Evolutionary conservation across 2,329 filamentous ascomycete species (phyloP).

Genomic region (Xylaria polymorpha): DNA sequence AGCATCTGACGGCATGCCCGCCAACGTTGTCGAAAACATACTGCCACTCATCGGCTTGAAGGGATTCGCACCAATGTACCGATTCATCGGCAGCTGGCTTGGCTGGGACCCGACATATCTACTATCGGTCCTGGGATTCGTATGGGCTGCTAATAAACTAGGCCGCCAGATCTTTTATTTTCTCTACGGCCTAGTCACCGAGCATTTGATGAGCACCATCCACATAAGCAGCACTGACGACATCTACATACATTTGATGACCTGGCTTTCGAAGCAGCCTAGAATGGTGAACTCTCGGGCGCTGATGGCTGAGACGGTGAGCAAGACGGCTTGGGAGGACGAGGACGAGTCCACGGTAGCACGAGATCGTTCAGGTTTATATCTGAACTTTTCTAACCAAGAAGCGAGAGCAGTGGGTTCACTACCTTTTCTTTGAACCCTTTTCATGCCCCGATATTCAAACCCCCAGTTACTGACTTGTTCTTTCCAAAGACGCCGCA

Average conservation of each 20-base stretch:
- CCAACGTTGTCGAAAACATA: conserved; percentile 54
- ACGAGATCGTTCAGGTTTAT: conserved; percentile 52
- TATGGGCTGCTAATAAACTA: conserved; percentile 60
- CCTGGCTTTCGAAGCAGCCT: conserved; percentile 66
- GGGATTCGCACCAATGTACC: conserved; percentile 59
- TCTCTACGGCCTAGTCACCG: conserved; percentile 54
- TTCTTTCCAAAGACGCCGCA: conserved; percentile 55
- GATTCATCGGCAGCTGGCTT: conserved; percentile 57
- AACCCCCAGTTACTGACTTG: conserved; percentile 19
- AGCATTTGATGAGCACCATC: conserved; percentile 63
- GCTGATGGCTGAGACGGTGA: conserved; percentile 66
- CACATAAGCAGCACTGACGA: conserved; percentile 66
- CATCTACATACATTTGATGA: conserved; percentile 69
- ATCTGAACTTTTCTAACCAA: conserved; percentile 70
- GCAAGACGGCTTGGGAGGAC: conserved; percentile 65
- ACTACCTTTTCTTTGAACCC: too few species aligned
- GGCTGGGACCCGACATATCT: conserved; percentile 63
- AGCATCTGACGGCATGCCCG: conserved; percentile 28
- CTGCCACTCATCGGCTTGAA: conserved; percentile 59
- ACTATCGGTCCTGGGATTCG: conserved; percentile 58
- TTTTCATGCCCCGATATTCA: background rate
- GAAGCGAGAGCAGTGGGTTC: conserved; percentile 61
- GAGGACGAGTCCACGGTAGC: conserved; percentile 50
- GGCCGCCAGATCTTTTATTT: conserved; percentile 52
- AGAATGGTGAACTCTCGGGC: conserved; percentile 63